Conservation (phyloP, 345 rosid genomes). For the Zanthoxylum bungeanum region DNA sequence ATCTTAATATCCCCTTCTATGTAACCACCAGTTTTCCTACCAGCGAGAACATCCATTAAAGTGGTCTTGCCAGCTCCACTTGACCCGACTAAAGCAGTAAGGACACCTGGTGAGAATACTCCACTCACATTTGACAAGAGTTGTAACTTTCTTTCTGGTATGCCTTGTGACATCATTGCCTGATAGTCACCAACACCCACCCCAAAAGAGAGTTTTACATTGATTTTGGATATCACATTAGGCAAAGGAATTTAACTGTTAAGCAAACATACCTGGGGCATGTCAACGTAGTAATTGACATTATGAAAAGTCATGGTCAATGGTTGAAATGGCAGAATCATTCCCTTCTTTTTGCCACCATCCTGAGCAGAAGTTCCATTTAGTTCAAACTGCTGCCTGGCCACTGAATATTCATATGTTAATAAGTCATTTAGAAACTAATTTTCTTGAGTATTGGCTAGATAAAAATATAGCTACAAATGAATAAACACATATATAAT, state of each 20-base stretch:
- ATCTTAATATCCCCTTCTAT: constrained; percentile 80
- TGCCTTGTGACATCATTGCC: constrained; percentile 76
- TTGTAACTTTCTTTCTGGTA: constrained; percentile 66
- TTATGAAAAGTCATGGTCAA: constrained; percentile 86
- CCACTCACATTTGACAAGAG: constrained; percentile 80
- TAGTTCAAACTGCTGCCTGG: not conserved
- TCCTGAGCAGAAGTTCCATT: constrained; percentile 22
- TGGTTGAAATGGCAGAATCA: constrained; percentile 94
- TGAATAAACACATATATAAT: not conserved
- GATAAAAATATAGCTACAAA: not conserved
- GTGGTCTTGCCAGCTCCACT: constrained; percentile 99
- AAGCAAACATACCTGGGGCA: constrained; percentile 60
- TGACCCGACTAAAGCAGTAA: constrained; percentile 92
- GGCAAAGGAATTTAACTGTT: constrained; percentile 1
- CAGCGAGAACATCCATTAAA: constrained; percentile 95
- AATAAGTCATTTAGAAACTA: not conserved
- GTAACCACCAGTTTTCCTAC: constrained; percentile 93
- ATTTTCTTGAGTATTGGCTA: not conserved
- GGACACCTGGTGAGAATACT: constrained; percentile 91
- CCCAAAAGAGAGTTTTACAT: not conserved
- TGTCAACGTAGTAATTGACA: constrained; percentile 89
- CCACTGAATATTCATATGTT: constrained; percentile 23
- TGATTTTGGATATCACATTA: not conserved
- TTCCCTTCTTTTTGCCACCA: constrained; percentile 58
- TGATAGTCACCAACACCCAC: constrained; percentile 22